These are phyloP conservation scores for Alternaria alternata DNA, from an alignment of 2,329 filamentous ascomycete species.

Conservation along the genomic window DNA sequence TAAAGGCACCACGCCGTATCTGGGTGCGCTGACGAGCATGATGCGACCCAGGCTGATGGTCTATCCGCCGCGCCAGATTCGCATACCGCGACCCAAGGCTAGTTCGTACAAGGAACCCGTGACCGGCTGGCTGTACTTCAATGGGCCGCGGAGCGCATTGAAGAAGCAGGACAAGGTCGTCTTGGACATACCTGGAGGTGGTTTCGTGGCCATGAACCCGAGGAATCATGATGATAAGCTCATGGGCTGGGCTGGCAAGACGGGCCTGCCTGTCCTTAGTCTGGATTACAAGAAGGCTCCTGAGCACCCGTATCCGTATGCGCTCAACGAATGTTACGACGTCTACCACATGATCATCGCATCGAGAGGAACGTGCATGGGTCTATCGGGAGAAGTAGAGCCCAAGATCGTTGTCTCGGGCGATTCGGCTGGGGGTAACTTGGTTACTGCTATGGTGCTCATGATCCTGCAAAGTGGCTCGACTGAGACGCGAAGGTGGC, in stretches of 20 bases:
- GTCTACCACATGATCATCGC: conserved; percentile 78
- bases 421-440: conserved; percentile 83
- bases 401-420: conserved; percentile 78
- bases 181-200: conserved; percentile 90
- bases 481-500: conserved; percentile 63
- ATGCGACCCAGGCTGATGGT: conserved; percentile 80
- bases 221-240: conserved; percentile 93
- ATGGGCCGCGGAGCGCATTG: conserved; percentile 81
- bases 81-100: conserved; percentile 79
- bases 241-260: conserved; percentile 88
- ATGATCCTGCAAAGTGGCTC: conserved; percentile 85
- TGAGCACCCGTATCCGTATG: conserved; percentile 84
- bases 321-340: conserved; percentile 86
- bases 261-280: conserved; percentile 86
- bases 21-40: conserved; percentile 74
- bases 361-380: conserved; percentile 77
- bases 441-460: conserved; percentile 80
- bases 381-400: conserved; percentile 70
- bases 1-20: conserved; percentile 87
- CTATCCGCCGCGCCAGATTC: conserved; percentile 81
- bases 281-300: conserved; percentile 90
- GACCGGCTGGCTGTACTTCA: conserved; percentile 90
- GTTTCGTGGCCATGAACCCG: conserved; percentile 97
- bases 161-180: conserved; percentile 80
- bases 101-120: conserved; percentile 87